Conservation (phyloP, 257 asterid species). For the Rhazya stricta region DNA sequence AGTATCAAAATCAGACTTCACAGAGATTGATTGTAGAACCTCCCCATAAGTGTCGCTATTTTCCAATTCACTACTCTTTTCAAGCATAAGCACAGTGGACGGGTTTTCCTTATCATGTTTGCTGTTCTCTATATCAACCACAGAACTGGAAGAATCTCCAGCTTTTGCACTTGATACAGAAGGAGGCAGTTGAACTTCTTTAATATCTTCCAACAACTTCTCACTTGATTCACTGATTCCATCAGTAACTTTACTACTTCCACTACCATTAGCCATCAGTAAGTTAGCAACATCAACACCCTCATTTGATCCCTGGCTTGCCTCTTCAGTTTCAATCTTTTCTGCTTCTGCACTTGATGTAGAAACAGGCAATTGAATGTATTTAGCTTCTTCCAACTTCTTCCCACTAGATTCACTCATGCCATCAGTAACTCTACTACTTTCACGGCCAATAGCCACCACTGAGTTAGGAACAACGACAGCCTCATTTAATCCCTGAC, state of each 20-base stretch:
- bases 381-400: constrained; percentile 20
- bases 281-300: constrained; percentile 27
- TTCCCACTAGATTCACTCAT: constrained; percentile 24
- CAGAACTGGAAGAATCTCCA: constrained; percentile 12
- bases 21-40: constrained; percentile 18
- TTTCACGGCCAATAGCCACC: constrained; percentile 6
- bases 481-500: constrained; percentile 21
- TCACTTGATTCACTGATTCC: constrained; percentile 10
- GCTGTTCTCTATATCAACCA: constrained; percentile 14
- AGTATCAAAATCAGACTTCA: constrained; percentile 7
- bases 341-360: constrained; percentile 14
- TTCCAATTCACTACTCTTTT: background rate
- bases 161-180: constrained; percentile 9
- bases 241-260: constrained; percentile 19
- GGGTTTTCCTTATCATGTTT: constrained; percentile 13
- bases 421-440: constrained; percentile 20
- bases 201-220: background rate
- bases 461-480: constrained; percentile 24
- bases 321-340: background rate
- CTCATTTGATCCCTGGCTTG: constrained; percentile 22
- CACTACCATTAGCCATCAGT: constrained; percentile 6
- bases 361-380: constrained; percentile 22
- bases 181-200: background rate
- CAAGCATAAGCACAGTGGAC: constrained; percentile 1
- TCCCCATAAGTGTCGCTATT: constrained; percentile 2